Evolutionary conservation across 2,329 filamentous ascomycete genomes (phyloP).

Genomic region (Xylariaceae sp.): DNA sequence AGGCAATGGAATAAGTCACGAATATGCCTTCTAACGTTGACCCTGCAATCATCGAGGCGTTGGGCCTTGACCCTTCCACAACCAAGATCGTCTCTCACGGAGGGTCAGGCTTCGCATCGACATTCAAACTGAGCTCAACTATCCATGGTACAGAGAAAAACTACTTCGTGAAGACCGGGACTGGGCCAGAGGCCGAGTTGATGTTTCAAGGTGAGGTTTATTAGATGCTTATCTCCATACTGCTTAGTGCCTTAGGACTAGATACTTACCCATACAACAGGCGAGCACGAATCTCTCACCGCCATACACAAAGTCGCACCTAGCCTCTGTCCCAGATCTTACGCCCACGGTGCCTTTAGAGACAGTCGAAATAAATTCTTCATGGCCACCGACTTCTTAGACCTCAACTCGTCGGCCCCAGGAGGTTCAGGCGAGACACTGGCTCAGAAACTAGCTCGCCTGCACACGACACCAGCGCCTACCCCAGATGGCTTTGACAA

Average conservation of each 20-base stretch:
- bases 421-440: conserved; percentile 62
- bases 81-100: conserved; percentile 67
- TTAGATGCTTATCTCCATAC: not conserved
- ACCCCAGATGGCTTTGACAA: conserved; percentile 62
- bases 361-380: conserved; percentile 61
- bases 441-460: conserved; percentile 76
- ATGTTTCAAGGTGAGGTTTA: conserved; percentile 71
- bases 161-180: conserved; percentile 77
- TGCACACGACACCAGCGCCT: conserved; percentile 80
- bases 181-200: conserved; percentile 61
- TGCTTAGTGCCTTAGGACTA: not conserved
- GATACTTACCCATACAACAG: conserved; percentile 47
- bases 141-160: conserved; percentile 56
- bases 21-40: conserved; percentile 61
- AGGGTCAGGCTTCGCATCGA: conserved; percentile 72
- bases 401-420: conserved; percentile 58
- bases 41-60: conserved; percentile 64
- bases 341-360: conserved; percentile 71
- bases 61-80: conserved; percentile 61
- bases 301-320: conserved; percentile 77
- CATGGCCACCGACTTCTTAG: conserved; percentile 80
- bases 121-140: conserved; percentile 61
- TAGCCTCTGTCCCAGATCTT: conserved; percentile 75
- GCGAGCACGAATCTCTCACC: conserved; percentile 84
- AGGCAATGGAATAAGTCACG: not conserved